Evolutionary conservation across 2,329 filamentous ascomycete species (phyloP).

Genomic region (Drechmeria coniospora): DNA sequence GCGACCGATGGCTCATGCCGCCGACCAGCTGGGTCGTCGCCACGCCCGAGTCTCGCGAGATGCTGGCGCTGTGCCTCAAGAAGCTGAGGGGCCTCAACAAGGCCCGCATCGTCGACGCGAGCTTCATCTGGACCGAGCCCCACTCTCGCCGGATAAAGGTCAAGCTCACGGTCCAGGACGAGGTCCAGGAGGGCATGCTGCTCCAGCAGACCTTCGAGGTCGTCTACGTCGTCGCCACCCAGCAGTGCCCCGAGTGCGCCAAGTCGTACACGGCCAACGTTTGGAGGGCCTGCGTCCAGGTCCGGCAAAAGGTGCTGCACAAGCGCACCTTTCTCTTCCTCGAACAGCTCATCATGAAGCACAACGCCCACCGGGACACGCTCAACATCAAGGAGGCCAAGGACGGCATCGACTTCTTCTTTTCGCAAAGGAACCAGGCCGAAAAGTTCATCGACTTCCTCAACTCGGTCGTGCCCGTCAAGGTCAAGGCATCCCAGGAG

Average conservation of each 20-base stretch:
- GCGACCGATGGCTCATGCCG: constrained; percentile 83
- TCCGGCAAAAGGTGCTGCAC: constrained; percentile 91
- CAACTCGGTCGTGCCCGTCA: constrained; percentile 63
- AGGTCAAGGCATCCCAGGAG: constrained; percentile 63
- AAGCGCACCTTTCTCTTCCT: constrained; percentile 63
- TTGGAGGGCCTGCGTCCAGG: constrained; percentile 86
- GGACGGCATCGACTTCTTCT: constrained; percentile 94
- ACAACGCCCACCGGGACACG: constrained; percentile 77
- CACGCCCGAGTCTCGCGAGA: constrained; percentile 72
- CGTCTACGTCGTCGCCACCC: constrained; percentile 74
- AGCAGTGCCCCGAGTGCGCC: constrained; percentile 87
- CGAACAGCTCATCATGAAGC: constrained; percentile 92
- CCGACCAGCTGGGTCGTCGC: constrained; percentile 79
- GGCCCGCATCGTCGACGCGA: constrained; percentile 87
- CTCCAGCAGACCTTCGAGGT: constrained; percentile 94
- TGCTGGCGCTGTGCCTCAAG: constrained; percentile 80
- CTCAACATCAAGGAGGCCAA: constrained; percentile 97
- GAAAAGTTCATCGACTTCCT: constrained; percentile 89
- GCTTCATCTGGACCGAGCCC: constrained; percentile 96
- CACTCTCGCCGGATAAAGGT: constrained; percentile 86
- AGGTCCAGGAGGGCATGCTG: constrained; percentile 45
- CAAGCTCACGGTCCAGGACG: constrained; percentile 81
- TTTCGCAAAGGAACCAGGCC: constrained; percentile 74
- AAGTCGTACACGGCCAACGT: constrained; percentile 96
- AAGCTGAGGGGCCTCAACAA: constrained; percentile 77